Evolutionary conservation across 306 rosid genomes (phyloP), one percentile per base, ranked within the genome.

Genomic region (Quillaja saponaria): DNA sequence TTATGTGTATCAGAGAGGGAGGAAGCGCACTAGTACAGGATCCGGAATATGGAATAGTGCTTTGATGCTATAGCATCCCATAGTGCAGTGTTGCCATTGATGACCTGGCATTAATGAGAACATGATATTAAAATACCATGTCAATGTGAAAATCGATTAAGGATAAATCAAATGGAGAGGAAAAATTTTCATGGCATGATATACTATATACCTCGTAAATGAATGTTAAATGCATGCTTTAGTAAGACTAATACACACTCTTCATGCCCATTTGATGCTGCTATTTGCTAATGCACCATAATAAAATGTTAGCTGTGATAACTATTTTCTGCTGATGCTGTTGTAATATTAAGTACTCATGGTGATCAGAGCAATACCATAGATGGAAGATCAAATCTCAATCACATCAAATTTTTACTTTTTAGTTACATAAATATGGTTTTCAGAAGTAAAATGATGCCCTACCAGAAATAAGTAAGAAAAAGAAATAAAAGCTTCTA

Each of bases 1-100:
- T 69, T 76, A 74, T 75, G 61, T 41, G 82, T 81, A 71, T 85
- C 69, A 13, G 84, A 76, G 16, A 79, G 63, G n/a, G 65, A 78
- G n/a, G 65, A 78, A 41, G 84, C 58, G 48, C 37, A 53, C 48
- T 79, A 83, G 69, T 76, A 85, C 17, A 88, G 90, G 55, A 71
- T 81, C n/a, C 80, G 64, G 80, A 85, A 88, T 69, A 85, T 85
- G 34, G 84, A 77, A 76, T 77, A 46, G 67, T 79, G 83, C 64
- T 81, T 85, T 44, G 92, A 79, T 67, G 71, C 75, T 71, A 88
- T 79, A 16, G 92, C 86, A 52, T 85, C 82, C 96, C 96, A 88
- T 61, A 88, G 8, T 55, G 96, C 92, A 14, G 96, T 85, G 87
- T 83, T 70, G 4, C 83, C 90, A 77, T 79, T 75, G 0, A 42